Conservation (phyloP, 2,329 filamentous ascomycete genomes). For the Triangularia setosa region DNA sequence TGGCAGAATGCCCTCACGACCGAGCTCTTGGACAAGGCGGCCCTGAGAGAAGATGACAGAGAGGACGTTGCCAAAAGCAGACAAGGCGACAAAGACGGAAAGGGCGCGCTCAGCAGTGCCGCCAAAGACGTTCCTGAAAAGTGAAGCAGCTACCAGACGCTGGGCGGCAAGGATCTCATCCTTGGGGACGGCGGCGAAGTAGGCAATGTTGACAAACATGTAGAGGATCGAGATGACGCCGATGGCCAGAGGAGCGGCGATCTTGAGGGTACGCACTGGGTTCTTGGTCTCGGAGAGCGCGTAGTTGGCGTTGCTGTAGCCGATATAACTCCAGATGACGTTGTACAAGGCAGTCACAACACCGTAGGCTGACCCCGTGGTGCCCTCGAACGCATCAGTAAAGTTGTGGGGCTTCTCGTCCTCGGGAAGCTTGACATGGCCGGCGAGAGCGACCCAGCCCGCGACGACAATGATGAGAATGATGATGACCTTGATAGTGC, state of each 20-base stretch:
- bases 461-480: slow-evolving; percentile 62
- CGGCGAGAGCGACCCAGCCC: slow-evolving; percentile 59
- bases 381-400: slow-evolving; percentile 59
- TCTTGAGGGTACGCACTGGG: slow-evolving; percentile 60
- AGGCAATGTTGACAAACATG: slow-evolving; percentile 64
- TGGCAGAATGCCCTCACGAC: slow-evolving; percentile 62
- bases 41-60: slow-evolving; percentile 67
- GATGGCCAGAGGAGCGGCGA: slow-evolving; percentile 60
- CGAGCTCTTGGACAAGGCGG: slow-evolving; percentile 62
- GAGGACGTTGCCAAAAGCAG: slow-evolving; percentile 64
- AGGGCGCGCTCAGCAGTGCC: slow-evolving; percentile 52
- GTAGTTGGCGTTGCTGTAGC: slow-evolving; percentile 67
- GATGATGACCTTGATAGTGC: slow-evolving; percentile 62
- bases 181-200: slow-evolving; percentile 57
- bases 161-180: slow-evolving; percentile 49
- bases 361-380: slow-evolving; percentile 61
- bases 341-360: slow-evolving; percentile 69
- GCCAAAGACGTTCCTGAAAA: slow-evolving; percentile 56
- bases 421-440: slow-evolving; percentile 49
- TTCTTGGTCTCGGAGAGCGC: slow-evolving; percentile 62
- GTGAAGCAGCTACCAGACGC: slow-evolving; percentile 49
- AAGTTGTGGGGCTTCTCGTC: slow-evolving; percentile 60
- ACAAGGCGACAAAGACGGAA: slow-evolving; percentile 63
- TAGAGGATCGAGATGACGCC: slow-evolving; percentile 57
- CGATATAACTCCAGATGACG: slow-evolving; percentile 67